Evolutionary conservation across 306 rosid species (phyloP).

Genomic region (Aeschynomene evenia): DNA sequence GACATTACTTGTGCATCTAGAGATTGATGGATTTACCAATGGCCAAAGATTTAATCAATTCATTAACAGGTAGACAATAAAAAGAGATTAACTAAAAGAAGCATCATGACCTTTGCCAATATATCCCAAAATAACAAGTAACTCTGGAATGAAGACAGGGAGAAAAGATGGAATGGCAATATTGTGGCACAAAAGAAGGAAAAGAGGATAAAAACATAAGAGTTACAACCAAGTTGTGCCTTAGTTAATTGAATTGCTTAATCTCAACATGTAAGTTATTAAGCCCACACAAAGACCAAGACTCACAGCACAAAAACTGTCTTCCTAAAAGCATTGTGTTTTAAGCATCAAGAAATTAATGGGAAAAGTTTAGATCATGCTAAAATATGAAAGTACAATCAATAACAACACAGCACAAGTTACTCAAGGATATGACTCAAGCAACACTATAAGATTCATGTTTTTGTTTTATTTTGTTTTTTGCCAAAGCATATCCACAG

Average conservation of each 20-base stretch:
- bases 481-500: background rate
- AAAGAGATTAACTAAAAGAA: background rate
- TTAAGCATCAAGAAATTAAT: constrained; percentile 2
- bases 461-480: background rate
- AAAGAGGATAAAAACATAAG: background rate
- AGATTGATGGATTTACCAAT: background rate
- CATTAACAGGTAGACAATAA: background rate
- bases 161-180: background rate
- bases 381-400: background rate
- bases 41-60: background rate
- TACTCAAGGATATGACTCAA: background rate
- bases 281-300: background rate
- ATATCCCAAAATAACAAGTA: background rate
- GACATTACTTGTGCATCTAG: background rate
- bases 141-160: background rate
- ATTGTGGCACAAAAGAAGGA: background rate
- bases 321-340: background rate
- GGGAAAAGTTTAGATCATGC: background rate
- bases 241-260: background rate
- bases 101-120: background rate
- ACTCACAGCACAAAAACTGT: background rate
- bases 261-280: background rate
- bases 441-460: background rate
- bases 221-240: background rate
- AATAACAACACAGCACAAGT: background rate